These are phyloP conservation scores for Fusarium devonianum DNA, from an alignment of 2,329 filamentous ascomycete species.

Conservation along the genomic window DNA sequence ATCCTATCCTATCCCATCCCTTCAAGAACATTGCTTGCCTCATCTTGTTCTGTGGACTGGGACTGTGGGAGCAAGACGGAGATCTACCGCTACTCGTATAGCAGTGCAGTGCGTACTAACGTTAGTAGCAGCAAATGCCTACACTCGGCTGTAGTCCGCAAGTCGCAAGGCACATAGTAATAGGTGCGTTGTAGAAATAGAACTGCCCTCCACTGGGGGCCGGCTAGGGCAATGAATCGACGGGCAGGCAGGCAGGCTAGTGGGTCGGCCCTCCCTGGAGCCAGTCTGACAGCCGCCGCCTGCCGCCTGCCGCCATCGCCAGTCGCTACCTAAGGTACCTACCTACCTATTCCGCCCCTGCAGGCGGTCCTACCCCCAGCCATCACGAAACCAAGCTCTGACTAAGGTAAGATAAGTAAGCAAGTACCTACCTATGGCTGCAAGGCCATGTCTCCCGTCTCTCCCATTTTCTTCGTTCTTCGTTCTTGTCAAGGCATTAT, in stretches of 20 bases:
- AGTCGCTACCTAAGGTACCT: slow-evolving; percentile 38
- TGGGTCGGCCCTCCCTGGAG: slow-evolving; percentile 42
- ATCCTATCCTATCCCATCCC: slow-evolving; percentile 26
- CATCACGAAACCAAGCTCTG: no score
- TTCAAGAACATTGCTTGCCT: slow-evolving; percentile 21
- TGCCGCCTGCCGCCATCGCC: slow-evolving; percentile 35
- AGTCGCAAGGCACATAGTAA: no score
- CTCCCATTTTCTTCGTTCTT: slow-evolving; percentile 28
- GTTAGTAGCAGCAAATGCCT: no score
- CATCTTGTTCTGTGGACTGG: slow-evolving; percentile 10
- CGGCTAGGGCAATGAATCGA: slow-evolving; percentile 32
- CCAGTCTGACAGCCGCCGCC: slow-evolving; percentile 42
- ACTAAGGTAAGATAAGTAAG: no score
- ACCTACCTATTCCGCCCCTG: no score
- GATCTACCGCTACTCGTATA: slow-evolving; percentile 34
- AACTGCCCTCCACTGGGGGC: slow-evolving; percentile 14
- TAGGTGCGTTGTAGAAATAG: no score
- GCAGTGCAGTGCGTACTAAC: no score
- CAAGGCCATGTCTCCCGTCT: slow-evolving; percentile 24
- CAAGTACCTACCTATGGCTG: no score
- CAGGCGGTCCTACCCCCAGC: slow-evolving; percentile 29
- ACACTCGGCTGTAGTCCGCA: no score
- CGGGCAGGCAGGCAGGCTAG: slow-evolving; percentile 40
- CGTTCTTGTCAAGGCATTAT: slow-evolving; percentile 14
- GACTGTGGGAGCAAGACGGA: no score